Conservation (phyloP, 805 yeast genomes). For the Dipodascopsis uninucleata region DNA sequence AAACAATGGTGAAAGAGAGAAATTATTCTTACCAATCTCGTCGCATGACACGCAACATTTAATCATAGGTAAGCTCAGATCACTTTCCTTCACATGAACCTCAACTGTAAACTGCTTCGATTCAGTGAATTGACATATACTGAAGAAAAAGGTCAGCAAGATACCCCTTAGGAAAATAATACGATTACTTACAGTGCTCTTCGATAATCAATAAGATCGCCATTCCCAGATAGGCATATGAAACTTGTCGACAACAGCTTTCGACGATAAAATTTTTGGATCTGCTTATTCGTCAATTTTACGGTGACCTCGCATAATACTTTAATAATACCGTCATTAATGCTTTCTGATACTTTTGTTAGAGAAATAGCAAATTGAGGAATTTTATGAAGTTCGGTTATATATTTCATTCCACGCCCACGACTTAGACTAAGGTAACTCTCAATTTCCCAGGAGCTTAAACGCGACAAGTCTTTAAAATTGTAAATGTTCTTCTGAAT, state of each 20-base stretch:
- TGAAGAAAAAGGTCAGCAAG: background rate
- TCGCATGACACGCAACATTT: conserved; percentile 15
- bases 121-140: conserved; percentile 4
- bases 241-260: conserved; percentile 37
- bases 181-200: conserved; percentile 33
- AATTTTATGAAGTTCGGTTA: conserved; percentile 36
- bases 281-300: conserved; percentile 23
- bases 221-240: conserved; percentile 35
- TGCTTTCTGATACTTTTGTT: conserved; percentile 11
- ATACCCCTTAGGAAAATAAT: background rate
- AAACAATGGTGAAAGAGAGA: no score
- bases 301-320: conserved; percentile 32
- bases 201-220: conserved; percentile 46
- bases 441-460: conserved; percentile 41
- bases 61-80: conserved; percentile 4
- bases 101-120: conserved; percentile 5
- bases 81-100: background rate
- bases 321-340: conserved; percentile 13
- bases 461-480: conserved; percentile 35
- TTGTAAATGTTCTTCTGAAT: conserved; percentile 37
- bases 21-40: conserved; percentile 11
- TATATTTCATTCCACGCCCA: conserved; percentile 42
- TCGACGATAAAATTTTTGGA: conserved; percentile 28
- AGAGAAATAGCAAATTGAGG: conserved; percentile 39
- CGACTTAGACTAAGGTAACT: conserved; percentile 41